Base-by-base conservation (phyloP, 1,139 yeast genomes). In the Hansenula lynferdii region DNA sequence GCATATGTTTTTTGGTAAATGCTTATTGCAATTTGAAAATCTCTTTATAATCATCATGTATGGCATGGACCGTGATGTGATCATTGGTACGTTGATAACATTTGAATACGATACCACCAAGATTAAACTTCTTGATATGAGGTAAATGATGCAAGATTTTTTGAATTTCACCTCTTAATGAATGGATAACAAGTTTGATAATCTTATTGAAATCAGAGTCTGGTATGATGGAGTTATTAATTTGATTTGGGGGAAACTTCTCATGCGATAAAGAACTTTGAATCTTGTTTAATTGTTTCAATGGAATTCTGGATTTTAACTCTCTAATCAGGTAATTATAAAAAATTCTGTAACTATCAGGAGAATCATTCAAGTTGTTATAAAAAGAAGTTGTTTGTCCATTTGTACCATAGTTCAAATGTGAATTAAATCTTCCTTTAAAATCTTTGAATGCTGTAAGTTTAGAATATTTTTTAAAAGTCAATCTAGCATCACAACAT, bases 371-470 rank as follows among this genome's bases (percentile, higher is more conserved):
- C 5, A 39, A 23, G 4, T 40, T 43, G 29, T 43, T 41, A 11
- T 43, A 35, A 26, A 39, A 43, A 12, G 31, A 29, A 12, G 35
- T 35, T 31, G 35, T 8, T 35, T 35, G 8, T 31, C 28, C 20
- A 21, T 27, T 32, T 16, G 23, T n/a, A 8, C 34, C 31, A 34
- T 50, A 50, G 8, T 43, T 38, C 19, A 49, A 41, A 5, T 38
- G 39, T 4, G 57, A 41, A 23, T 45, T 37, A 28, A 52, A 51
- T 7, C 53, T 42, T n/a, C 46, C 43, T 20, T 47, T 49, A 42
- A 48, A 53, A 38, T 53, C 57, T 37, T 48, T 51, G 37, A 53
- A 53, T 14, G 45, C 43, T 7, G 48, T 43, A 20, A 36, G 39
- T 5, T 39, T 35, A 9, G 49, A 41, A 19, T 44, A 39, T 3